Evolutionary conservation across 2,329 filamentous ascomycete genomes (phyloP).

Genomic region (Fusarium sp.): DNA sequence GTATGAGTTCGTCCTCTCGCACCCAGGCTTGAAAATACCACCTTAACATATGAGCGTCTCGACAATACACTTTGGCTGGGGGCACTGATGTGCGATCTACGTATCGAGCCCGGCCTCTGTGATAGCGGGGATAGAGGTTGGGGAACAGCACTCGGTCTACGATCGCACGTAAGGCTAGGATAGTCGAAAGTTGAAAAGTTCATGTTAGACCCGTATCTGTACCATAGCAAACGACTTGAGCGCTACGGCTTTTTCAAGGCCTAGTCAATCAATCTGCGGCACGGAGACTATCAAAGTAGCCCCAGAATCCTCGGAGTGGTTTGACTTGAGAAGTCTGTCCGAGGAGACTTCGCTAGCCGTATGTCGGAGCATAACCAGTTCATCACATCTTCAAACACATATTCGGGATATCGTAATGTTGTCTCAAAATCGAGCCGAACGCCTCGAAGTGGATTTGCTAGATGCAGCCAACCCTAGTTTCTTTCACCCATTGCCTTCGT

Average conservation of each 20-base stretch:
- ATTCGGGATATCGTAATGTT: slow-evolving; percentile 46
- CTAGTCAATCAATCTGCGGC: slow-evolving; percentile 68
- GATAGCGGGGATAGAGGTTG: background rate
- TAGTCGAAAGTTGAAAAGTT: slow-evolving; percentile 22
- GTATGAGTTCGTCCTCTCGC: background rate
- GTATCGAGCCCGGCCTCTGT: background rate
- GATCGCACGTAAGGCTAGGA: background rate
- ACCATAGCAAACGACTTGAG: slow-evolving; percentile 64
- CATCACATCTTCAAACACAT: slow-evolving; percentile 43
- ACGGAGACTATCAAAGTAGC: slow-evolving; percentile 65
- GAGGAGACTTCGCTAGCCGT: slow-evolving; percentile 68
- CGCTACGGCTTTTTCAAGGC: slow-evolving; percentile 70
- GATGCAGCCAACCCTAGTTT: slow-evolving; percentile 55
- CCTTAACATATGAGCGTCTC: background rate
- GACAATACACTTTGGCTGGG: background rate
- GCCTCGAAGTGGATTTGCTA: slow-evolving; percentile 58
- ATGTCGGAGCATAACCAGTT: slow-evolving; percentile 42
- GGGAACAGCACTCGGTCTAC: background rate
- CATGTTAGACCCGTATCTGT: slow-evolving; percentile 74
- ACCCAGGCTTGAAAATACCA: background rate
- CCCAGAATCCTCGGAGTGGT: slow-evolving; percentile 63
- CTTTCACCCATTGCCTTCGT: slow-evolving; percentile 52
- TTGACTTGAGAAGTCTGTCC: slow-evolving; percentile 49
- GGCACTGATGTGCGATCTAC: background rate
- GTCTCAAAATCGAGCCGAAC: slow-evolving; percentile 58